Conservation (phyloP, 306 rosid genomes). For the Fragaria iinumae region DNA sequence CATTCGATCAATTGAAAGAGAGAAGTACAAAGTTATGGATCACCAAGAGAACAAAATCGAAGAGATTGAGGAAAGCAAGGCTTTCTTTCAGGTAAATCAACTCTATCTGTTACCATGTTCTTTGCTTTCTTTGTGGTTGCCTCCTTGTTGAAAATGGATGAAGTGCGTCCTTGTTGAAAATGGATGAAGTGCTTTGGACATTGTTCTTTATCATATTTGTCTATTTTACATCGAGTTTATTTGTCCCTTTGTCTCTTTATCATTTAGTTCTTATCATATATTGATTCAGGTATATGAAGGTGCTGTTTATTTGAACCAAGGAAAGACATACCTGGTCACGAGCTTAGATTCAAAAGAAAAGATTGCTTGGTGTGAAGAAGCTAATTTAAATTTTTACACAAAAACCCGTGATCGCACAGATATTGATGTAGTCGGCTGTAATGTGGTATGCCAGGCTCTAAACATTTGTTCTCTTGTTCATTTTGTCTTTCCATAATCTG, state of each 20-base stretch:
- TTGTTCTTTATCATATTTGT: background rate
- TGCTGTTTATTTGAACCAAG: conserved; percentile 87
- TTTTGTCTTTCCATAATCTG: conserved; percentile 13
- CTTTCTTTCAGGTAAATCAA: conserved; percentile 76
- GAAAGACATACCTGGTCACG: conserved; percentile 77
- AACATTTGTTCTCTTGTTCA: conserved; percentile 19
- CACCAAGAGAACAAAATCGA: conserved; percentile 53
- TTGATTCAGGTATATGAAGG: conserved; percentile 84
- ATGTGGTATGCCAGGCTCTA: conserved; percentile 57
- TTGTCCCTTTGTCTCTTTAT: background rate
- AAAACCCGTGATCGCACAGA: conserved; percentile 75
- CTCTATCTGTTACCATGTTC: background rate
- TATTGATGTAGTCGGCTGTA: conserved; percentile 74
- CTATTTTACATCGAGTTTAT: background rate
- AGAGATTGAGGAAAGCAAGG: conserved; percentile 97
- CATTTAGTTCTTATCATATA: conserved; percentile 18
- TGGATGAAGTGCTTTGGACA: background rate
- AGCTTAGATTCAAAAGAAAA: conserved; percentile 58
- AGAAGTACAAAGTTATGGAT: conserved; percentile 67
- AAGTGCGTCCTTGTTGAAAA: background rate
- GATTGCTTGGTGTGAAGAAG: conserved; percentile 65
- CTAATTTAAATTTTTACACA: conserved; percentile 86
- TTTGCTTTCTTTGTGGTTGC: conserved; percentile 2
- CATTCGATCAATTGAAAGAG: conserved; percentile 78
- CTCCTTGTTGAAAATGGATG: background rate